Evolutionary conservation across 331 rosid species (phyloP).

Genomic region (Malus hybrid): DNA sequence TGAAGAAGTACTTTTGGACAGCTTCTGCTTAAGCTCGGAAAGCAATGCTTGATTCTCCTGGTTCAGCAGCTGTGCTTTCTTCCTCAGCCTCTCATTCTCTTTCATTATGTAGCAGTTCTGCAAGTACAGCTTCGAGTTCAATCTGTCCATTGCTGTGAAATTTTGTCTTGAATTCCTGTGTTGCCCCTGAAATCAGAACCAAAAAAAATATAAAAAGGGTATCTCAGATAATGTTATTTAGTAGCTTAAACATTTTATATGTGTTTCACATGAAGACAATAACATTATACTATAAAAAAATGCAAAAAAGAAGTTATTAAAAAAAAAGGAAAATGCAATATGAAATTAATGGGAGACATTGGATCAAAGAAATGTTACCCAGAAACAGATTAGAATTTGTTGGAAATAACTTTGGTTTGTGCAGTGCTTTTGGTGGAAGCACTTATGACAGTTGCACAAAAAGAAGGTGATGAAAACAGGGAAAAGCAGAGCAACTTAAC

Average conservation of each 20-base stretch:
- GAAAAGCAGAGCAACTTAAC: constrained; percentile 31
- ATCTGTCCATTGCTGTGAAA: constrained; percentile 55
- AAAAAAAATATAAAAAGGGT: constrained; percentile 3
- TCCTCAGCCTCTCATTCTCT: constrained; percentile 92
- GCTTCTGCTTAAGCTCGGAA: constrained; percentile 90
- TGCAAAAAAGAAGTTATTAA: neutral
- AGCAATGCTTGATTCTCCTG: constrained; percentile 90
- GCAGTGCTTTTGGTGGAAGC: constrained; percentile 30
- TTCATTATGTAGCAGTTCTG: constrained; percentile 96
- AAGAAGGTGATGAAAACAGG: constrained; percentile 34
- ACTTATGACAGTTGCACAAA: constrained; percentile 22
- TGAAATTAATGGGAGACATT: neutral
- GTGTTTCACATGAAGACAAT: neutral
- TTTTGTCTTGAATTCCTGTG: neutral
- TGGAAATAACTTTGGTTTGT: constrained; percentile 24
- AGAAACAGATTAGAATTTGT: neutral
- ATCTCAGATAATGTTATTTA: constrained; percentile 5
- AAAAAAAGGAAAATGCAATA: neutral
- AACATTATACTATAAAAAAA: constrained; percentile 5
- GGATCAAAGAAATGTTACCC: constrained; percentile 5
- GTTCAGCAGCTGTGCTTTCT: constrained; percentile 90
- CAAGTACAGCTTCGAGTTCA: constrained; percentile 89
- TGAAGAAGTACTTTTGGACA: constrained; percentile 42
- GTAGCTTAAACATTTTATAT: neutral
- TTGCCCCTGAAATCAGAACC: constrained; percentile 28